phyloP scores from a whole-genome alignment of 768 basidiomycete genomes.

The Tephrocybe sp. region DNA sequence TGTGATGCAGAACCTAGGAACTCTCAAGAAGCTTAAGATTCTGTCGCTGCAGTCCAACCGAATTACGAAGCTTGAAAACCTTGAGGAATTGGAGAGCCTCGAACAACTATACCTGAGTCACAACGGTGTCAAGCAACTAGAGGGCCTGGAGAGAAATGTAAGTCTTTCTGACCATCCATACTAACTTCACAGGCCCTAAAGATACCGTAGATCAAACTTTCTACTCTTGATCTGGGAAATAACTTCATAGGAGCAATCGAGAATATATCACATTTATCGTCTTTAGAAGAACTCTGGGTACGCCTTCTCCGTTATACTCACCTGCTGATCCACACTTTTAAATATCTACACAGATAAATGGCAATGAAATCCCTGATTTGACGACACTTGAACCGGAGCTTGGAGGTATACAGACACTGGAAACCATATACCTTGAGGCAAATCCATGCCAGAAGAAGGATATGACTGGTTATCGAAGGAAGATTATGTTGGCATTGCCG shows the following conservation, averaged over 20 bases:
- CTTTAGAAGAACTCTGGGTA: constrained; percentile 96
- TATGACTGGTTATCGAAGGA: constrained; percentile 78
- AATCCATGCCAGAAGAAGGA: constrained; percentile 90
- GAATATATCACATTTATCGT: constrained; percentile 72
- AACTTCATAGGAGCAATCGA: constrained; percentile 83
- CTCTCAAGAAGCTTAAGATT: constrained; percentile 74
- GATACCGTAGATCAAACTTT: constrained; percentile 54
- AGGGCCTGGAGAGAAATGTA: constrained; percentile 86
- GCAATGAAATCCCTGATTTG: constrained; percentile 81
- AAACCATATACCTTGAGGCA: constrained; percentile 92
- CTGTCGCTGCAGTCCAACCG: constrained; percentile 94
- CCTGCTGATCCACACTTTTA: background rate
- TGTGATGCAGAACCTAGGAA: constrained; percentile 58
- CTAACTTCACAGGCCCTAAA: background rate
- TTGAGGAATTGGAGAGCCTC: constrained; percentile 70
- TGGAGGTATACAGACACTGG: constrained; percentile 54
- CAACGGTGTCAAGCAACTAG: constrained; percentile 82
- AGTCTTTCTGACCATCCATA: constrained; percentile 18
- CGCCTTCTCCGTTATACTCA: constrained; percentile 30
- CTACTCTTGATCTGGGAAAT: constrained; percentile 84
- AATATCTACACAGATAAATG: constrained; percentile 61
- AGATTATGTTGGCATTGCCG: constrained; percentile 85
- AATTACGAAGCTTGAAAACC: constrained; percentile 81
- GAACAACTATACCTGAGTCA: constrained; percentile 94
- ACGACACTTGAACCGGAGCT: constrained; percentile 69